Evolutionary conservation across 805 yeast genomes (phyloP).

Genomic region (Hanseniaspora singularis): DNA sequence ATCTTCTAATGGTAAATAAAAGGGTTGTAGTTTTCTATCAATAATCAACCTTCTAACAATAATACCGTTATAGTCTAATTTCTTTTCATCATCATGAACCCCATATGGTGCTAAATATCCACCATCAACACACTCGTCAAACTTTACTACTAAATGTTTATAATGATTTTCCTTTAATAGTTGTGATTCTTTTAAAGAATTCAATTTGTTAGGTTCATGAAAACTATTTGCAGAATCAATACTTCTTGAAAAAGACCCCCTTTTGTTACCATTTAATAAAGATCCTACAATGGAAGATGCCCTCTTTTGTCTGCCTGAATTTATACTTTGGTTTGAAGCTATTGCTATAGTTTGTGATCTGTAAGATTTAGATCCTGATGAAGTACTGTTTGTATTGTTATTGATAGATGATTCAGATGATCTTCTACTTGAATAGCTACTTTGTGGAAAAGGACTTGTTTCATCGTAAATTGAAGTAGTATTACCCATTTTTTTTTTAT

Average conservation of each 20-base stretch:
- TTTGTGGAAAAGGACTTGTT: background rate
- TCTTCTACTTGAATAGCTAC: conserved; percentile 18
- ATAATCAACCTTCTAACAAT: conserved; percentile 62
- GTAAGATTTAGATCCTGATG: background rate
- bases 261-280: conserved; percentile 19
- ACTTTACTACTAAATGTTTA: conserved; percentile 45
- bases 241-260: conserved; percentile 18
- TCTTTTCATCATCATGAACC: conserved; percentile 56
- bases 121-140: conserved; percentile 74
- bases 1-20: conserved; percentile 79
- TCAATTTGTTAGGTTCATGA: conserved; percentile 25
- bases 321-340: background rate
- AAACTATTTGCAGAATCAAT: conserved; percentile 19
- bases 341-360: conserved; percentile 1
- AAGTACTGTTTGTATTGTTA: conserved; percentile 5
- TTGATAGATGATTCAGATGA: conserved; percentile 16
- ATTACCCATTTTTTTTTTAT: conserved; percentile 8
- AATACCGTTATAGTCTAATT: conserved; percentile 55
- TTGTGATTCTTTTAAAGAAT: conserved; percentile 45
- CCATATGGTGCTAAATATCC: conserved; percentile 90
- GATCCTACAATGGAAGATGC: conserved; percentile 24
- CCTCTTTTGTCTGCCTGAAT: conserved; percentile 19
- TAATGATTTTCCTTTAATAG: conserved; percentile 42
- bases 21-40: conserved; percentile 71
- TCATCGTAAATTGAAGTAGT: conserved; percentile 9